Evolutionary conservation across 768 basidiomycete species (phyloP).

Genomic region (Paxillus ammoniavirescens): DNA sequence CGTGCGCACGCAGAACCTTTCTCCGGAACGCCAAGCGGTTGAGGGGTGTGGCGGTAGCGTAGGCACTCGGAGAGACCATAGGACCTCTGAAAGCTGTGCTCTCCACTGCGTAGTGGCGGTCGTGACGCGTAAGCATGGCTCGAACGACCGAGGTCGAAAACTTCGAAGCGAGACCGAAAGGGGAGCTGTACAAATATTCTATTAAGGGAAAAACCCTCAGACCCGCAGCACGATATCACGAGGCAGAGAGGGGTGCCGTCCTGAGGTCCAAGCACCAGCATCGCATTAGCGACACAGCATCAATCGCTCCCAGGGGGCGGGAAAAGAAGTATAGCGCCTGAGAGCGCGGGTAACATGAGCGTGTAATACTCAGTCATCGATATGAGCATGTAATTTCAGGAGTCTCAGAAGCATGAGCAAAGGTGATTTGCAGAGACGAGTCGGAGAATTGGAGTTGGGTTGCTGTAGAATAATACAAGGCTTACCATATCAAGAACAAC

Average conservation of each 20-base stretch:
- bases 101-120: constrained; percentile 12
- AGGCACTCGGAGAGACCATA: constrained; percentile 8
- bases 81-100: constrained; percentile 21
- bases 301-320: neutral
- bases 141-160: neutral
- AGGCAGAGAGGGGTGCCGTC: constrained; percentile 17
- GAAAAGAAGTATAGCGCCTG: neutral
- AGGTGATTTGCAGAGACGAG: neutral
- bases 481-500: constrained; percentile 20
- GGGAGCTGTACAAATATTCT: neutral
- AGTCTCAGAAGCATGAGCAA: neutral
- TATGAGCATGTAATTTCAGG: neutral
- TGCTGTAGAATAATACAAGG: constrained; percentile 18
- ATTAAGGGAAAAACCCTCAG: neutral
- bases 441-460: neutral
- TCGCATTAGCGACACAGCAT: constrained; percentile 26
- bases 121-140: neutral
- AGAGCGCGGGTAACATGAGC: neutral
- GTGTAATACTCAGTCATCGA: neutral
- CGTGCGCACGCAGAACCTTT: neutral
- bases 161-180: neutral
- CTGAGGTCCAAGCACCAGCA: constrained; percentile 15
- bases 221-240: constrained; percentile 3
- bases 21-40: neutral
- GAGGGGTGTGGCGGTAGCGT: constrained; percentile 2